These are phyloP conservation scores for Flaveria ramosissima DNA, from an alignment of 129 eudicot genomes.

Conservation along the genomic window DNA sequence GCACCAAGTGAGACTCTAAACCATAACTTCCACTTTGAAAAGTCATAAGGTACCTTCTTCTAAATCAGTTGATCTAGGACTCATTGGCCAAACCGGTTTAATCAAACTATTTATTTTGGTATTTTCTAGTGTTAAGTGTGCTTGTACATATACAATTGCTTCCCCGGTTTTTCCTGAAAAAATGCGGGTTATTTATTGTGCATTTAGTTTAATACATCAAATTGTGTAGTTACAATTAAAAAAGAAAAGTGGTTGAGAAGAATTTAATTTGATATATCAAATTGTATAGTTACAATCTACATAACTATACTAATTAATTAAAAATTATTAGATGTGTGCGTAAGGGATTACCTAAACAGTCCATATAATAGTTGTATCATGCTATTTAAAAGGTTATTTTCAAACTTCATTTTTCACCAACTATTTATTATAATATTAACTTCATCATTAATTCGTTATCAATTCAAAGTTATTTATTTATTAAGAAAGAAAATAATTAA, in stretches of 20 bases:
- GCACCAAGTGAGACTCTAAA: too few relatives aligned
- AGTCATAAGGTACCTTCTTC: too few relatives aligned
- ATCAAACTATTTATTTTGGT: too few relatives aligned
- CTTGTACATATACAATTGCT: too few relatives aligned
- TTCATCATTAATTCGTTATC: not conserved
- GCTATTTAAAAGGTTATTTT: not conserved
- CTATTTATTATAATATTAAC: not conserved
- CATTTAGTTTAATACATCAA: not conserved
- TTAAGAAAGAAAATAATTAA: not conserved
- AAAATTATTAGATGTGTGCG: not conserved
- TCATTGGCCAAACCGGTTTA: too few relatives aligned
- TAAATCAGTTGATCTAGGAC: too few relatives aligned
- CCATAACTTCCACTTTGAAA: too few relatives aligned
- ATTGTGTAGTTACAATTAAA: not conserved
- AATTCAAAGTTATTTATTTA: not conserved
- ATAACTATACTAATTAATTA: not conserved
- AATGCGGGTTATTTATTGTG: not conserved
- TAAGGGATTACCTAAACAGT: conserved; percentile 15
- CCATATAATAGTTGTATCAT: not conserved
- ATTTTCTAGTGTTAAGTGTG: too few relatives aligned
- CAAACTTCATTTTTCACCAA: not conserved
- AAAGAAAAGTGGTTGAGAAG: not conserved
- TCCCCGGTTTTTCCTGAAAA: not conserved
- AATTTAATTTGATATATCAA: not conserved
- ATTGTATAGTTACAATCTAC: not conserved